Base-by-base conservation (phyloP, 2,329 filamentous ascomycete genomes). In the Rhinocladiella mackenziei region DNA sequence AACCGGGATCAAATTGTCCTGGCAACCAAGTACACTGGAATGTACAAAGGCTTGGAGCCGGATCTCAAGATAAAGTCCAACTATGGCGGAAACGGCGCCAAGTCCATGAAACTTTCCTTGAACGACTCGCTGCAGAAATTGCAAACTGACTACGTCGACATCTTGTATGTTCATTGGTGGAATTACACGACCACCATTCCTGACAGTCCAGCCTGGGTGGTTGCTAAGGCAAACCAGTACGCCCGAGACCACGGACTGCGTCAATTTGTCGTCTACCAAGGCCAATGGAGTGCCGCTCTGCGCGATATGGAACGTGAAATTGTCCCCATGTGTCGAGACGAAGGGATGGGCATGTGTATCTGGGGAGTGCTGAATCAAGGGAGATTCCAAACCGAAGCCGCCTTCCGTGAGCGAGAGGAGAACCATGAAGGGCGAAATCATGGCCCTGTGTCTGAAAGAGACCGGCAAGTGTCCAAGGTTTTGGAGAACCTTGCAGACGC, bases 271-370 rank as follows among this genome's bases (percentile, higher is more conserved):
- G 75, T 85, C 26, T 85, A 84, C 62, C 80, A 84, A 62, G 83
- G 82, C 9, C 67, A 64, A 8, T 86, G 81, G 80, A 76, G 67
- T 20, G 70, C 74, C 11, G 71, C 67, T 1, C 70, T 77, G 33
- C 76, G 83, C 19, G 83, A 86, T 60, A 76, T 84, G 38, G 80
- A 84, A 65, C 72, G 79, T 17, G 80, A 83, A 11, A 80, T 83
- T 55, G 70, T 85, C 28, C 80, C 79, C 31, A 84, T 84, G 81
- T 69, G 65, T 25, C 69, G 70, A 26, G 68, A 71, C 15, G 77
- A 83, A 56, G 79, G 80, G 20, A 82, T 83, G 75, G 77, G 68
- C 0, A 60, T 81, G 7, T 72, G 70, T 0, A 75, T 76, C 1
- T 77, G 73, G 71, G 72, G 71, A 8, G 59, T 68, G 1, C 65